phyloP scores from a whole-genome alignment of 192 early-diverging fungal genomes.

The Chytriomyces sp. region DNA sequence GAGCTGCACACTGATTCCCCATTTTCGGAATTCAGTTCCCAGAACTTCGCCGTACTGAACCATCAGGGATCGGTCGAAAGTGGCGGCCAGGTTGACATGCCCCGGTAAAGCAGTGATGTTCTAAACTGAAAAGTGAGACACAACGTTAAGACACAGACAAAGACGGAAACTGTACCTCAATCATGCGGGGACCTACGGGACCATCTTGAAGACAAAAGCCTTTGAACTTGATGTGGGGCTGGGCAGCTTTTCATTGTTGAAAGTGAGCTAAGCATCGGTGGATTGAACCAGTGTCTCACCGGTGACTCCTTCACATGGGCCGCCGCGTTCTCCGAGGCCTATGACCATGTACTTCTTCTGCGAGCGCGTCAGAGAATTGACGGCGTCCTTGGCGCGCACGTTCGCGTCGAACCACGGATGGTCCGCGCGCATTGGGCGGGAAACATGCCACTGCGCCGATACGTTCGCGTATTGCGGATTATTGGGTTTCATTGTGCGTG shows the following conservation, averaged over 20 bases:
- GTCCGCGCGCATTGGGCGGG: too few species aligned
- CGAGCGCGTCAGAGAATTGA: constrained; percentile 3
- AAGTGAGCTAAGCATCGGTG: too few species aligned
- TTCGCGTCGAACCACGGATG: too few species aligned
- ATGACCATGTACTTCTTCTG: constrained; percentile 18
- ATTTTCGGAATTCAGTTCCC: constrained; percentile 52
- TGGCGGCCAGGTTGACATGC: constrained; percentile 59
- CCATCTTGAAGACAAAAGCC: constrained; percentile 62
- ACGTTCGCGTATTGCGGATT: too few species aligned
- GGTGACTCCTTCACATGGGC: constrained; percentile 60
- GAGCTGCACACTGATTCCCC: not conserved
- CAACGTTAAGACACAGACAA: too few species aligned
- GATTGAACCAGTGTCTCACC: too few species aligned
- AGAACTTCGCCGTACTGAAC: constrained; percentile 48
- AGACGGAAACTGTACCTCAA: too few species aligned
- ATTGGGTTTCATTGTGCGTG: too few species aligned
- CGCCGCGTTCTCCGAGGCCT: constrained; percentile 2
- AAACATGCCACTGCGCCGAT: too few species aligned
- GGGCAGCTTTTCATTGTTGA: not conserved
- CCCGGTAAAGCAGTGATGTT: constrained; percentile 54
- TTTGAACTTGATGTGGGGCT: constrained; percentile 48
- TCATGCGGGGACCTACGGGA: constrained; percentile 45
- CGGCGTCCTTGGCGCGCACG: not conserved
- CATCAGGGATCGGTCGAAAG: constrained; percentile 57
- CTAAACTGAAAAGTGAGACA: constrained; percentile 1